These are phyloP conservation scores for Sarcocystis neurona DNA, from an alignment of 169 alveolate species.

Conservation along the genomic window DNA sequence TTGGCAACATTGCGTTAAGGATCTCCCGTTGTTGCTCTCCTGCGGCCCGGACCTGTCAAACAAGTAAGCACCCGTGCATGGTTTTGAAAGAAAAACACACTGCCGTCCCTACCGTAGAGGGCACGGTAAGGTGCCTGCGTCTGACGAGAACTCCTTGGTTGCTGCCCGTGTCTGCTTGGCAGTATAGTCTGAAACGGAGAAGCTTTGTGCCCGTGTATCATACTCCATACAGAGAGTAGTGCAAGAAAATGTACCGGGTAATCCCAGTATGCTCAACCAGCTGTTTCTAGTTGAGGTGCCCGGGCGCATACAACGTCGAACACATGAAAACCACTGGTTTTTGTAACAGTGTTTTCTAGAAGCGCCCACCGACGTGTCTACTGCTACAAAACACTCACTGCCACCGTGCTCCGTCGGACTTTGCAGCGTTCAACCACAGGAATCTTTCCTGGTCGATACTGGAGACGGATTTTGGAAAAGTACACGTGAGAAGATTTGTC, in stretches of 20 bases:
- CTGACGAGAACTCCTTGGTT: not conserved
- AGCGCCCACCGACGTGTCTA: no score
- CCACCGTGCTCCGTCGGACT: no score
- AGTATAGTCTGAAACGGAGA: no score
- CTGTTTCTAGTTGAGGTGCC: no score
- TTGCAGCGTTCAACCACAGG: not conserved
- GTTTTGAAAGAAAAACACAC: not conserved
- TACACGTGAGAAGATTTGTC: not conserved
- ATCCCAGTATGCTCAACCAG: no score
- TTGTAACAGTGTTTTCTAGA: no score
- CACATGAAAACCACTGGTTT: no score
- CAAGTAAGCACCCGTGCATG: not conserved
- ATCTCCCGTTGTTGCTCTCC: constrained; percentile 85
- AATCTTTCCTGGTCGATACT: not conserved
- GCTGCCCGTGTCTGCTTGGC: not conserved
- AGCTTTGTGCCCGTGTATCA: no score
- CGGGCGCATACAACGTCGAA: no score
- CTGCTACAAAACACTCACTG: no score
- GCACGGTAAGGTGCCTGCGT: not conserved
- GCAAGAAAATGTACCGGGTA: no score
- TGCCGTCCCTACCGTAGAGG: not conserved
- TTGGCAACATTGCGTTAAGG: constrained; percentile 87
- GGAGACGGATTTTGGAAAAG: not conserved
- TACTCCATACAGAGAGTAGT: no score
- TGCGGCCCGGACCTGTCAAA: constrained; percentile 57